phyloP scores from a whole-genome alignment of 2,329 filamentous ascomycete species.

The Penicillium brasilianum region DNA sequence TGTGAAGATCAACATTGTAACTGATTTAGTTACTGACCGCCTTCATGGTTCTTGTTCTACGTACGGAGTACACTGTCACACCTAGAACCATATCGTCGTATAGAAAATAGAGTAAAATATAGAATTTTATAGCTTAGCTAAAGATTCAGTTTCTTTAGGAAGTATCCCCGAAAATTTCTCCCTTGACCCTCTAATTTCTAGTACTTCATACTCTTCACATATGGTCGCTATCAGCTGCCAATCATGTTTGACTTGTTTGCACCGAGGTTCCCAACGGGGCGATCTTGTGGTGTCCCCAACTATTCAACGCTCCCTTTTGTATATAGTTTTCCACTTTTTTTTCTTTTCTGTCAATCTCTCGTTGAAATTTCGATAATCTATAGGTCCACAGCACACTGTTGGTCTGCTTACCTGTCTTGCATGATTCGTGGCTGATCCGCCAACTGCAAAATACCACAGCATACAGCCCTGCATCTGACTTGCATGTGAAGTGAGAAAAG shows the following conservation, averaged over 20 bases:
- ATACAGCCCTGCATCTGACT: conserved; percentile 24
- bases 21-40: too few relatives aligned
- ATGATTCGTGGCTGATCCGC: conserved; percentile 19
- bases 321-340: conserved; percentile 9
- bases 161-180: too few relatives aligned
- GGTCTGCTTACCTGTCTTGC: conserved; percentile 21
- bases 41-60: neutral
- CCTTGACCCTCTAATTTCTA: too few relatives aligned
- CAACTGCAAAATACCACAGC: conserved; percentile 19
- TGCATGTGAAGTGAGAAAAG: conserved; percentile 28
- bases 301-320: conserved; percentile 25
- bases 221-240: neutral
- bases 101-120: too few relatives aligned
- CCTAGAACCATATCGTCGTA: too few relatives aligned
- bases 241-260: conserved; percentile 27
- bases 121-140: too few relatives aligned
- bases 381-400: neutral
- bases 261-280: conserved; percentile 31
- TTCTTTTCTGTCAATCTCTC: conserved; percentile 7
- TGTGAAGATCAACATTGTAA: neutral
- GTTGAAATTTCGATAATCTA: neutral
- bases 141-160: too few relatives aligned
- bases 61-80: too few relatives aligned
- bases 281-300: conserved; percentile 32
- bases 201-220: too few relatives aligned